These are phyloP conservation scores for Fraxinus ornus DNA, from an alignment of 305 asterid species.

Conservation along the genomic window DNA sequence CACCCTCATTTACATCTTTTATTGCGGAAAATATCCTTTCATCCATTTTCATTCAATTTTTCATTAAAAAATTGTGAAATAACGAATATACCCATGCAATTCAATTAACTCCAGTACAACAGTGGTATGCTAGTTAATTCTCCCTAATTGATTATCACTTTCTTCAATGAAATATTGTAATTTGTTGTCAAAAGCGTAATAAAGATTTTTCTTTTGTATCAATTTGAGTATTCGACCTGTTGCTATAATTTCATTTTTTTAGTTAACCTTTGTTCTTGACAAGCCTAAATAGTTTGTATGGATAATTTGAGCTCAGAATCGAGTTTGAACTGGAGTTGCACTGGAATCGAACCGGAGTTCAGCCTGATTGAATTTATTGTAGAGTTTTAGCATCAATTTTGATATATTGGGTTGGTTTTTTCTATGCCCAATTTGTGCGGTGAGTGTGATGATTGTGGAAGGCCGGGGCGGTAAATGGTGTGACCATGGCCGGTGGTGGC, in stretches of 20 bases:
- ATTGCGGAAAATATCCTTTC: no score
- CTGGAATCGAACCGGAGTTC: neutral
- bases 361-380: neutral
- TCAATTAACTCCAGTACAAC: constrained; percentile 32
- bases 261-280: neutral
- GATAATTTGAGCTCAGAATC: neutral
- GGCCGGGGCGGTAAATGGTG: no score
- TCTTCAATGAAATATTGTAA: neutral
- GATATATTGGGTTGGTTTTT: neutral
- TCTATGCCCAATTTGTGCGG: neutral
- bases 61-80: no score
- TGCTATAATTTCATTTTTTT: neutral
- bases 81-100: neutral
- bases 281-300: neutral
- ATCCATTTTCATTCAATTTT: no score
- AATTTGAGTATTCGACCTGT: neutral
- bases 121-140: constrained; percentile 27
- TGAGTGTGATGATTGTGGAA: no score
- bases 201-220: neutral
- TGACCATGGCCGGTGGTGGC: no score
- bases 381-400: neutral
- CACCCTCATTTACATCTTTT: no score
- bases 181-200: neutral
- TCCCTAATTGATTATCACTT: neutral
- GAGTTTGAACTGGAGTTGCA: neutral